Percentiles rank a stretch among this genome's conserved stretches.
phyloP scores from a whole-genome alignment of 371 early-diverging fungal species.

The Phascolomyces articulosus region DNA sequence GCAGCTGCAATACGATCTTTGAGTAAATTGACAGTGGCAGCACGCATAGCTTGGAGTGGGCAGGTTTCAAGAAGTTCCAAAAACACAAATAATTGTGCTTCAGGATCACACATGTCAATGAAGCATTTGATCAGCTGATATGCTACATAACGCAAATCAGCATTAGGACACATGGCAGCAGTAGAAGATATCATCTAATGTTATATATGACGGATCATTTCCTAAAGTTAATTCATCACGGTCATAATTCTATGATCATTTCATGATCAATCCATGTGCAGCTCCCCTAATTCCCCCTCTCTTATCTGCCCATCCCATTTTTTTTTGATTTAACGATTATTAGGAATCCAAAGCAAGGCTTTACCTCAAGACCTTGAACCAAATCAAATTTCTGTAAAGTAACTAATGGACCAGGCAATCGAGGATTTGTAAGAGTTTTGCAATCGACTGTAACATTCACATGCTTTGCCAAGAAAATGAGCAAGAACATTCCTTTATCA shows the following conservation, averaged over 20 bases:
- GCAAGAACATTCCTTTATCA: slow-evolving; percentile 17
- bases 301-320: too few relatives aligned
- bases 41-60: slow-evolving; percentile 27
- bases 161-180: slow-evolving; percentile 12
- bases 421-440: background rate
- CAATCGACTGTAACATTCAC: background rate
- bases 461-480: slow-evolving; percentile 11
- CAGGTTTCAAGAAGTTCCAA: slow-evolving; percentile 22
- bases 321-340: too few relatives aligned
- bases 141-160: slow-evolving; percentile 22
- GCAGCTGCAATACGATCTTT: slow-evolving; percentile 25
- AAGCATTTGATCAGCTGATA: slow-evolving; percentile 24
- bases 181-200: slow-evolving; percentile 5
- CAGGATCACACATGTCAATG: slow-evolving; percentile 22
- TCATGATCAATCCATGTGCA: background rate
- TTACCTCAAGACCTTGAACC: slow-evolving; percentile 14
- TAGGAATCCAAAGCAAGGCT: background rate
- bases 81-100: slow-evolving; percentile 24
- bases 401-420: background rate
- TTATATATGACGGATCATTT: too few relatives aligned
- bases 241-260: too few relatives aligned
- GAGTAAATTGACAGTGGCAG: slow-evolving; percentile 30
- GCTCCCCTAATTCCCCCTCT: too few relatives aligned
- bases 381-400: background rate
- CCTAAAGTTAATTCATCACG: too few relatives aligned